Evolutionary conservation across 1,284 basidiomycete genomes (phyloP).

Genomic region (Athelia sp.): DNA sequence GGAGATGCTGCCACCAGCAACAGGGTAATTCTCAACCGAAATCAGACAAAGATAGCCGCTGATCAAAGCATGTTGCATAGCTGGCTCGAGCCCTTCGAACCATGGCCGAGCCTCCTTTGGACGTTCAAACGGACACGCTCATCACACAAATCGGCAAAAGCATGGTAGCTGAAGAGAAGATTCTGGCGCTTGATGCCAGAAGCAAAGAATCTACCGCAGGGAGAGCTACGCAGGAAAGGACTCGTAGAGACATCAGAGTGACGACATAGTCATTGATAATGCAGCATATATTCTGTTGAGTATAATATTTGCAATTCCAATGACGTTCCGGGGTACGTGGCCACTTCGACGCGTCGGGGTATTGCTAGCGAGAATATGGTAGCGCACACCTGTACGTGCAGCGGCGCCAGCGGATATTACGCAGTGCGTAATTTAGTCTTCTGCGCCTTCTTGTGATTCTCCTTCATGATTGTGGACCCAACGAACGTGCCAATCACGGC

Average conservation of each 20-base stretch:
- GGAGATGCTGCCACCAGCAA: conserved; percentile 45
- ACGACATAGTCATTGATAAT: conserved; percentile 12
- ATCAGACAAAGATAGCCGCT: conserved; percentile 2
- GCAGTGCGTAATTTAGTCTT: conserved; percentile 53
- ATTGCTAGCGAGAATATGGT: no score
- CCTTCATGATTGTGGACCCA: conserved; percentile 69
- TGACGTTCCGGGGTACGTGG: conserved; percentile 1
- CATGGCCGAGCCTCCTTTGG: conserved; percentile 43
- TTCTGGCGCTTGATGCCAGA: conserved; percentile 39
- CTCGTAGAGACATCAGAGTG: conserved; percentile 15
- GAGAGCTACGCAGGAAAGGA: neutral
- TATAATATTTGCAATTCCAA: neutral
- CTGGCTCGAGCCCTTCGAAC: conserved; percentile 44
- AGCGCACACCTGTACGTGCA: no score
- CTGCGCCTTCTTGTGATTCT: conserved; percentile 64
- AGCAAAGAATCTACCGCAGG: conserved; percentile 21
- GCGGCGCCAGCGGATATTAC: conserved; percentile 21
- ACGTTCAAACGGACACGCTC: conserved; percentile 36
- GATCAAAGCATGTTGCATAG: conserved; percentile 25
- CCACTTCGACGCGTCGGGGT: neutral
- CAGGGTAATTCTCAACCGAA: conserved; percentile 26
- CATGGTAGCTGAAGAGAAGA: conserved; percentile 56
- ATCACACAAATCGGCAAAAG: conserved; percentile 53
- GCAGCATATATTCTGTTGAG: conserved; percentile 4
- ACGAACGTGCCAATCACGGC: conserved; percentile 76